Percentiles rank a stretch among this genome's conserved stretches.
phyloP scores from a whole-genome alignment of 495 filamentous ascomycete species.

The Antarctomyces pellizariae region DNA sequence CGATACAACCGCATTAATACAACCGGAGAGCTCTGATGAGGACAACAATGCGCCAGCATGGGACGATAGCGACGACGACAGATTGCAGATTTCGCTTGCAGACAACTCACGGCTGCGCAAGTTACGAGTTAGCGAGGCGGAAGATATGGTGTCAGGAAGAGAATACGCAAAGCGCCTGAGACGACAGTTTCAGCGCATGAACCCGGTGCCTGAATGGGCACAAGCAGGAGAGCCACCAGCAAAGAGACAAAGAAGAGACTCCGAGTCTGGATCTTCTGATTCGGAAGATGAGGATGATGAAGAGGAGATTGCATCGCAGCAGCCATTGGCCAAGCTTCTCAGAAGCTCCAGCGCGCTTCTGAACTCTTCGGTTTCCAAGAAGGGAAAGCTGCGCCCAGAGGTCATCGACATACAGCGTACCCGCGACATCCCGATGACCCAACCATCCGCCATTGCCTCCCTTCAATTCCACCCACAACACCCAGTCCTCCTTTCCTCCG shows the following conservation, averaged over 20 bases:
- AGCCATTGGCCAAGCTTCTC: slow-evolving; percentile 62
- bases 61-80: slow-evolving; percentile 92
- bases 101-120: slow-evolving; percentile 52
- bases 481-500: slow-evolving; percentile 74
- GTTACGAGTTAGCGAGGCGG: slow-evolving; percentile 49
- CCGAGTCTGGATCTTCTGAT: slow-evolving; percentile 19
- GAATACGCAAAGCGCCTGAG: slow-evolving; percentile 67
- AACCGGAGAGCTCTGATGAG: slow-evolving; percentile 13
- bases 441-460: slow-evolving; percentile 55
- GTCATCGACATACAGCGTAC: slow-evolving; percentile 58
- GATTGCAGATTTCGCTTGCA: slow-evolving; percentile 58
- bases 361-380: slow-evolving; percentile 20
- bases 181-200: slow-evolving; percentile 55
- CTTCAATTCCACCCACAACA: slow-evolving; percentile 74
- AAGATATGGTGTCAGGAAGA: slow-evolving; percentile 65
- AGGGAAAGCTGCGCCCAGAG: slow-evolving; percentile 54
- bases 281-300: slow-evolving; percentile 33
- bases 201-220: slow-evolving; percentile 1
- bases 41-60: slow-evolving; percentile 35
- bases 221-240: slow-evolving; percentile 10
- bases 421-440: slow-evolving; percentile 23
- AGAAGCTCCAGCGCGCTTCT: slow-evolving; percentile 34
- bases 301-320: slow-evolving; percentile 34
- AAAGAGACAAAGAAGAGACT: slow-evolving; percentile 31
- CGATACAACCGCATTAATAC: slow-evolving; percentile 20